Base-by-base conservation (phyloP, 768 basidiomycete genomes). In the Lactarius vividus region DNA sequence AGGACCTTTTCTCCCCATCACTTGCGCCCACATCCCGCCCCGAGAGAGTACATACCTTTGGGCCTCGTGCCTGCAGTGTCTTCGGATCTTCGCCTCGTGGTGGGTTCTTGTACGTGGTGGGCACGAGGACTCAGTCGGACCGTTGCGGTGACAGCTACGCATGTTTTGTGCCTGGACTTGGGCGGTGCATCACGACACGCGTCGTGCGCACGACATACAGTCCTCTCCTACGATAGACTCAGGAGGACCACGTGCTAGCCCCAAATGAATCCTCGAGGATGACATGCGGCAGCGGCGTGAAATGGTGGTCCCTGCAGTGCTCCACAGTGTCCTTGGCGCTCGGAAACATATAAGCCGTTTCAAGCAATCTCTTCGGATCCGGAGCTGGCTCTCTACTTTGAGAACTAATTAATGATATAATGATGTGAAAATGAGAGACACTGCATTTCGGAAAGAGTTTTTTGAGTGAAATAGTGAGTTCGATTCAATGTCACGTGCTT, bases 261-360 rank as follows among this genome's bases (percentile, higher is more conserved):
- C 20, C 18, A 35, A 57, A 33, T 31, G 52, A 64, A 52, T 37
- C 63, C 63, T 64, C 63, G n/a, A 52, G 63, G 63, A 39, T 13
- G 18, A 37, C 56, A 39, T 57, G 56, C 28, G 35, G 56, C 35
- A 20, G 40, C 20, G 13, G 33, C 56, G 40, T 63, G 42, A 55
- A 31, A 5, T 29, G 54, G 7, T 18, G 16, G 35, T 11, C 35
- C 35, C 35, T 37, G 35, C 8, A 7, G 4, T 23, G 7, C 46
- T 46, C 18, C 44, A 46, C n/a, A 49, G 23, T 11, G 23, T 4
- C 49, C n/a, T 26, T 46, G n/a, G 44, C 8, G 46, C n/a, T 49
- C 46, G 11, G 46, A 52, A 26, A 20, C 42, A 44, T 44, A 44
- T n/a, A 8, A 44, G 13, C 49, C 13, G 4, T 52, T 11, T 52